Conservation (phyloP, 768 basidiomycete genomes). For the Podaxis mareebaensis region DNA sequence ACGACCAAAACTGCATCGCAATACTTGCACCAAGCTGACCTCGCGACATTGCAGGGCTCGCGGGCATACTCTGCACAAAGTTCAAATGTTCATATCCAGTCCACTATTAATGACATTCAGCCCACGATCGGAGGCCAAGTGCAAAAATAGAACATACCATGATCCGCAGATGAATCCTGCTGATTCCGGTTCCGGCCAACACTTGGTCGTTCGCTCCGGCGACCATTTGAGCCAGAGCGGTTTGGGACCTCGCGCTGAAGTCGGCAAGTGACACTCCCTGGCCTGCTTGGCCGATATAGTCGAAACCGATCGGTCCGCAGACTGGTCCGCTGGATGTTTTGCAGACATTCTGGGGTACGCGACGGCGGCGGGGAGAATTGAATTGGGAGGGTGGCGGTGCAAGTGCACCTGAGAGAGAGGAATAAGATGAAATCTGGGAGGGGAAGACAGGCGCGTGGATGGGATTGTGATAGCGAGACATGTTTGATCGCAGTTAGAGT, state of each 20-base stretch:
- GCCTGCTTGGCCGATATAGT: constrained; percentile 10
- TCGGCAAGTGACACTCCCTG: constrained; percentile 17
- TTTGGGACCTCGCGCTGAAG: constrained; percentile 6
- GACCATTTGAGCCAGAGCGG: constrained; percentile 15
- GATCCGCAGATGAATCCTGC: constrained; percentile 17
- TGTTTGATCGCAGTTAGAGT: constrained; percentile 9
- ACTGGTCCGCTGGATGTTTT: constrained; percentile 4
- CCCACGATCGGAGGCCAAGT: background rate
- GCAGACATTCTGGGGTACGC: constrained; percentile 8
- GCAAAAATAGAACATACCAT: constrained; percentile 10
- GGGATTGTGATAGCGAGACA: constrained; percentile 14
- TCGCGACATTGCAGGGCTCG: constrained; percentile 36
- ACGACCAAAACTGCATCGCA: constrained; percentile 21
- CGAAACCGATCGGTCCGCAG: constrained; percentile 1
- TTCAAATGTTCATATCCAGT: constrained; percentile 18
- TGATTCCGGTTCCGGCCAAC: constrained; percentile 8
- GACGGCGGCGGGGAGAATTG: constrained; percentile 5
- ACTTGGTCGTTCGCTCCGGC: constrained; percentile 18
- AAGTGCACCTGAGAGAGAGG: constrained; percentile 14
- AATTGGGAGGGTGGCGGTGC: constrained; percentile 9
- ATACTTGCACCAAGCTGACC: constrained; percentile 40
- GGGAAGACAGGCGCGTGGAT: constrained; percentile 17
- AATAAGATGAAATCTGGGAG: constrained; percentile 14
- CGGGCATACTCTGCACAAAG: constrained; percentile 11
- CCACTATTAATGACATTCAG: constrained; percentile 13